Conservation (phyloP, 768 basidiomycete genomes). For the Naematelia encephala region DNA sequence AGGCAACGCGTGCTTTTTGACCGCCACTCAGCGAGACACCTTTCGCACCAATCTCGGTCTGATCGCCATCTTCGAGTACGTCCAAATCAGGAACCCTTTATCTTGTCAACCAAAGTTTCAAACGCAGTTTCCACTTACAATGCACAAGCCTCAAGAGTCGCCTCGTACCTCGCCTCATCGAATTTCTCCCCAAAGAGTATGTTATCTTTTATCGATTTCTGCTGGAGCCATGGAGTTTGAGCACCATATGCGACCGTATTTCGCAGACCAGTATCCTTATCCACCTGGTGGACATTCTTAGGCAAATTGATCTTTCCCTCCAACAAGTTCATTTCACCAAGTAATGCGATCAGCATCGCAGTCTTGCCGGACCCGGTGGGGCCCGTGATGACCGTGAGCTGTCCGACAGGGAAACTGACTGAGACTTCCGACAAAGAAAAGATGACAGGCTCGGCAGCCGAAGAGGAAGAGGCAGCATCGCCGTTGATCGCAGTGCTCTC, state of each 20-base stretch:
- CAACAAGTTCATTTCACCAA: conserved; percentile 50
- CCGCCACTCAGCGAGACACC: conserved; percentile 46
- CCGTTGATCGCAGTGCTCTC: conserved; percentile 19
- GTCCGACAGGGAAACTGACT: conserved; percentile 67
- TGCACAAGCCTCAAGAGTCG: conserved; percentile 44
- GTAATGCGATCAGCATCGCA: conserved; percentile 61
- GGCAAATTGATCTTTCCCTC: conserved; percentile 62
- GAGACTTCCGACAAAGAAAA: conserved; percentile 59
- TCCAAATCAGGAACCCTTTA: conserved; percentile 41
- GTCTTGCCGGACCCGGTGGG: conserved; percentile 83
- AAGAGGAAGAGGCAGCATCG: conserved; percentile 3
- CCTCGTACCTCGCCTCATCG: conserved; percentile 48
- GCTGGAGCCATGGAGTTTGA: conserved; percentile 58
- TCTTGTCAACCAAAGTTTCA: not conserved
- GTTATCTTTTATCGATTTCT: conserved; percentile 51
- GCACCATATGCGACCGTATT: conserved; percentile 67
- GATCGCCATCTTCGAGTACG: conserved; percentile 55
- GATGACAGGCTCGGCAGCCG: conserved; percentile 3
- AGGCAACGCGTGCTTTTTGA: conserved; percentile 49
- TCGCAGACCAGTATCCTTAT: conserved; percentile 45
- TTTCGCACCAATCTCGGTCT: conserved; percentile 46
- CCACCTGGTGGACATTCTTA: conserved; percentile 59
- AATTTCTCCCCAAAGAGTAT: conserved; percentile 44
- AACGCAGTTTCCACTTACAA: conserved; percentile 18
- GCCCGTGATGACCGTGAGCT: conserved; percentile 65